Base-by-base conservation (phyloP, 345 rosid species). In the Brassica juncea region DNA sequence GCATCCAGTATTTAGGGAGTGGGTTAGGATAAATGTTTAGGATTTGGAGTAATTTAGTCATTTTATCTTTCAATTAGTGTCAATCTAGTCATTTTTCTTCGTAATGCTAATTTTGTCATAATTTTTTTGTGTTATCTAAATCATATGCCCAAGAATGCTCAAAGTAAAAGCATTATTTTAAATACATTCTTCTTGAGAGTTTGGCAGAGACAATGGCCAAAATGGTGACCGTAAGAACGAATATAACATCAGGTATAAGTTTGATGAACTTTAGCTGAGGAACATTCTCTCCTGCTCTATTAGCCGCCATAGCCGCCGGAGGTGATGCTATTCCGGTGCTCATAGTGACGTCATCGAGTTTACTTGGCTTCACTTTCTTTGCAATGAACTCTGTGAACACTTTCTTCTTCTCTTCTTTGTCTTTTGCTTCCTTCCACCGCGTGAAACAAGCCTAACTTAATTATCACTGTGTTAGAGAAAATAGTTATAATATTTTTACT, bases 281-380 rank as follows among this genome's bases (percentile, higher is more conserved):
- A 65, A 92, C 68, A 64, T 88, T 90, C 86, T 91, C 93, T 60
- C 90, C 98, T 0, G 95, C 92, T 84, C 82, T 92, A 82, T 95
- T 95, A 0, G 93, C 91, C 0, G 88, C 98, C 96, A 92, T 91
- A 39, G 93, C 97, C 3, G 95, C 97, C 0, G 96, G 97, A 0
- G 97, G 97, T 1, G 90, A 89, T 3, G 80, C 73, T 23, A 94
- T 52, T 31, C 97, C 97, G 2, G 87, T 81, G 8, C 90, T 49
- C 82, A 94, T 30, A 5, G 94, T 87, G 4, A 59, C 78, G 63
- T 88, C 83, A 59, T 94, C 99, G 6, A 90, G 72, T 81, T 77
- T 85, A 84, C 88, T 89, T 8, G 89, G 83, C 19, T 69, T 80
- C 15, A 91, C 80, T 0, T 12, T 76, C 16, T 85, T 3, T 66